Evolutionary conservation across 2,329 filamentous ascomycete genomes (phyloP).

Genomic region (Cytospora leucostoma): DNA sequence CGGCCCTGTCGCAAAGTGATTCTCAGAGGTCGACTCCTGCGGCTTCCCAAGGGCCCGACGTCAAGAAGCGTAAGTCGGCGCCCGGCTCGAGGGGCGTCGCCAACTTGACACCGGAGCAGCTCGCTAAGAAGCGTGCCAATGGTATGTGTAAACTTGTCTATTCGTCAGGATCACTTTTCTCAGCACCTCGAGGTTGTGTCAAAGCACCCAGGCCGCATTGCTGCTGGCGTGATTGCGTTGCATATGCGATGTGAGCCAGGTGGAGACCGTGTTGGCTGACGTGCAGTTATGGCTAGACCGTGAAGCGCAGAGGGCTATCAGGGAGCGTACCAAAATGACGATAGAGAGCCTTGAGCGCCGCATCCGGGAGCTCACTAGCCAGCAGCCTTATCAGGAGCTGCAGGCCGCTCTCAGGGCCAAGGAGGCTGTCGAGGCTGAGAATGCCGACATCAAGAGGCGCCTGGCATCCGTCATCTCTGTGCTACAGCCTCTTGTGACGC

Average conservation of each 20-base stretch:
- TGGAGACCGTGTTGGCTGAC: conserved; percentile 20
- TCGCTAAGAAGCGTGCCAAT: conserved; percentile 66
- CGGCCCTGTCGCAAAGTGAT: conserved; percentile 5
- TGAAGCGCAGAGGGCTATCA: conserved; percentile 82
- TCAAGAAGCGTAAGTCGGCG: conserved; percentile 50
- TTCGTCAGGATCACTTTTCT: background rate
- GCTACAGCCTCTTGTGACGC: conserved; percentile 58
- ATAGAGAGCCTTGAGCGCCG: conserved; percentile 73
- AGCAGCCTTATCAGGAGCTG: conserved; percentile 82
- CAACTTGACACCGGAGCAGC: conserved; percentile 72
- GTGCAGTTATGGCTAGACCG: conserved; percentile 57
- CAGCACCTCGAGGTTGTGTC: background rate
- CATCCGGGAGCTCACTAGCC: conserved; percentile 74
- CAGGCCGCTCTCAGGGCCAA: conserved; percentile 75
- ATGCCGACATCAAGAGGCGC: conserved; percentile 72
- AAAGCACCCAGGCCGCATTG: background rate
- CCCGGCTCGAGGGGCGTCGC: conserved; percentile 54
- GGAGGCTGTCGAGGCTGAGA: conserved; percentile 76
- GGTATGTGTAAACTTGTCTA: conserved; percentile 42
- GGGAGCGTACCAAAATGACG: conserved; percentile 77
- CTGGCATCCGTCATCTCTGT: conserved; percentile 66
- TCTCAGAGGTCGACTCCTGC: conserved; percentile 20
- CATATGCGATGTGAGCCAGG: conserved; percentile 8
- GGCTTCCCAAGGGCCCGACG: conserved; percentile 16
- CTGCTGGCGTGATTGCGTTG: conserved; percentile 7